Base-by-base conservation (phyloP, 73 alveolate species). In the Tetrahymena borealis region DNA sequence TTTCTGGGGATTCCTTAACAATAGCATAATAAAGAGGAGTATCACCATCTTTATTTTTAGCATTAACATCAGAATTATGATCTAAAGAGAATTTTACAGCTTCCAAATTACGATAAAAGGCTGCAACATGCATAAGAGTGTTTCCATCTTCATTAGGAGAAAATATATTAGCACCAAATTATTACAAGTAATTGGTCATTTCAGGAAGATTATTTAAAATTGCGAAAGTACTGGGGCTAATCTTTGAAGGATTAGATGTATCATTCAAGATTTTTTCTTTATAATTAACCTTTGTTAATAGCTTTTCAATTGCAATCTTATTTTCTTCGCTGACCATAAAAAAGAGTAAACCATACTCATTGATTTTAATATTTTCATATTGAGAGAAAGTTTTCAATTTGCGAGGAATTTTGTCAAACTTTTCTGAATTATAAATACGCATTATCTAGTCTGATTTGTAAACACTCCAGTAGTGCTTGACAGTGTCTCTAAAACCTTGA, bases 51-150 rank as follows among this genome's bases (percentile, higher is more conserved):
- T 78, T 40, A 93, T 95, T 95, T 78, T 92, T 94, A n/a, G 77
- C 91, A 91, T 95, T 93, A 16, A 92, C 40, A 95, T 90, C 91
- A 13, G 97, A 95, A 0, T 94, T 95, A 60, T 95, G 90, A 35
- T 92, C 97, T 24, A 91, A 36, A 93, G 94, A 90, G 78, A 93
- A 95, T 78, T 95, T 78, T 1, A 93, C 94, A 39, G 94, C 91
- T 93, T 95, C 95, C 78, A 91, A 79, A 11, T 93, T 91, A 93
- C 94, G 92, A 43, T 79, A 92, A 40, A 93, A 91, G 2, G 92
- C 95, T 33, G 97, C 97, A 78, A 95, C 93, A 93, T 95, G 97
- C 78, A 95, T 92, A 92, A 93, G 90, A 9, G 97, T 39, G 91
- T 95, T 95, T 60, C 91, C 85, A 38, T 95, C 41, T 37, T 41